These are phyloP conservation scores for Saturnispora sanitii DNA, from an alignment of 805 yeast species.

Conservation along the genomic window DNA sequence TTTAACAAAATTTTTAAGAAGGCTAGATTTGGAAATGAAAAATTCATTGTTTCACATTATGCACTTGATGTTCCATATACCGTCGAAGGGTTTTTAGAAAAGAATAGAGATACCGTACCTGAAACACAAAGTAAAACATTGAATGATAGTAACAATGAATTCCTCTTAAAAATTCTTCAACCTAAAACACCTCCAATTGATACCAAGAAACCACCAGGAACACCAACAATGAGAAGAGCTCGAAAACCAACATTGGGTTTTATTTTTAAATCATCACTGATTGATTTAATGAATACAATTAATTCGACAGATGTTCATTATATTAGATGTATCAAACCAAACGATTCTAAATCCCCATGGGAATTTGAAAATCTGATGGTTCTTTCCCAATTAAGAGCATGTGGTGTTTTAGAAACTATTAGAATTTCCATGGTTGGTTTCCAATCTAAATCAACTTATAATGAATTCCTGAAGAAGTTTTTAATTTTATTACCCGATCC, in stretches of 20 bases:
- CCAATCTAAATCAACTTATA: slow-evolving; percentile 94
- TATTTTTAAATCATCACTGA: slow-evolving; percentile 82
- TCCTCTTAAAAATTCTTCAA: slow-evolving; percentile 56
- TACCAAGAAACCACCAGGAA: no score
- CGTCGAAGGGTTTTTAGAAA: slow-evolving; percentile 88
- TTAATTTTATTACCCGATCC: slow-evolving; percentile 65
- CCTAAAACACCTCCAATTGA: slow-evolving; percentile 38
- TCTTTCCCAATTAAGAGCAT: slow-evolving; percentile 86
- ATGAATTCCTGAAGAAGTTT: slow-evolving; percentile 82
- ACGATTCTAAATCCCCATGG: slow-evolving; percentile 91
- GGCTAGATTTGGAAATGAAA: slow-evolving; percentile 87
- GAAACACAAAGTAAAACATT: slow-evolving; percentile 87
- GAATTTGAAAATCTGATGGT: slow-evolving; percentile 92
- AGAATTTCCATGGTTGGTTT: slow-evolving; percentile 95
- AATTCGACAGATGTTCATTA: slow-evolving; percentile 92
- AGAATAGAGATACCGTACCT: slow-evolving; percentile 93
- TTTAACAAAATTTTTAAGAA: slow-evolving; percentile 75
- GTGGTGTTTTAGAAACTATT: slow-evolving; percentile 96
- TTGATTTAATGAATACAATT: slow-evolving; percentile 86
- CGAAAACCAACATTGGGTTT: slow-evolving; percentile 91
- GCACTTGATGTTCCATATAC: slow-evolving; percentile 92
- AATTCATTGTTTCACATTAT: slow-evolving; percentile 85
- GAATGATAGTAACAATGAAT: slow-evolving; percentile 55
- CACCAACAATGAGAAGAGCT: slow-evolving; percentile 17
- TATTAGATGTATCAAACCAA: slow-evolving; percentile 95